Conservation (phyloP, 208 protist species). For the Crithidia fasciculata region DNA sequence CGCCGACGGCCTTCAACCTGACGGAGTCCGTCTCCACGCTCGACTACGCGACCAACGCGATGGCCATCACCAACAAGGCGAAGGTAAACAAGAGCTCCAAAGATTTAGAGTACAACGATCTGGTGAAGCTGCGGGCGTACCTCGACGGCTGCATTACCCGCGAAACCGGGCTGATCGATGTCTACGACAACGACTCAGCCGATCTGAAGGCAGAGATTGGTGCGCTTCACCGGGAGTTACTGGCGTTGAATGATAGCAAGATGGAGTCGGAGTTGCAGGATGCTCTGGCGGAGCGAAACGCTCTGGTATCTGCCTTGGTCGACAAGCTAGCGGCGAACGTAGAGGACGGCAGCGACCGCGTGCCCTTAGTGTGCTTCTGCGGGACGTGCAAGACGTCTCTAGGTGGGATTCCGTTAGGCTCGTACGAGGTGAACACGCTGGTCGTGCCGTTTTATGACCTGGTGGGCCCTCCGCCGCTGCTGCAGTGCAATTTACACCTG, state of each 20-base stretch:
- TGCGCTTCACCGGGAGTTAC: conserved; percentile 24
- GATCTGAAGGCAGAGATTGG: conserved; percentile 32
- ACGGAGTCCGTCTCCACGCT: conserved; percentile 79
- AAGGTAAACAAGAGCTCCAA: conserved; percentile 66
- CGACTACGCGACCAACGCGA: conserved; percentile 79
- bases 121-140: conserved; percentile 50
- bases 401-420: conserved; percentile 37
- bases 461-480: conserved; percentile 47
- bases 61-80: conserved; percentile 81
- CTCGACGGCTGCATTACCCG: conserved; percentile 40
- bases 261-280: conserved; percentile 33
- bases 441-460: conserved; percentile 53
- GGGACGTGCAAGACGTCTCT: conserved; percentile 58
- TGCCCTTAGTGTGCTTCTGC: conserved; percentile 44
- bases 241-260: conserved; percentile 21
- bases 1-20: conserved; percentile 66
- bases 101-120: conserved; percentile 70
- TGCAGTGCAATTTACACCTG: conserved; percentile 46
- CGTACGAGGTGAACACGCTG: conserved; percentile 46
- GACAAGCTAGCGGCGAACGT: conserved; percentile 4
- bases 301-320: conserved; percentile 26
- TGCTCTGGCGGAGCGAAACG: conserved; percentile 35
- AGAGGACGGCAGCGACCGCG: background rate
- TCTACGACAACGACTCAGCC: conserved; percentile 20
- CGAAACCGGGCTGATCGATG: conserved; percentile 25